Evolutionary conservation across 2,329 filamentous ascomycete species (phyloP).

Genomic region (Graphiopsis chlorocephala): DNA sequence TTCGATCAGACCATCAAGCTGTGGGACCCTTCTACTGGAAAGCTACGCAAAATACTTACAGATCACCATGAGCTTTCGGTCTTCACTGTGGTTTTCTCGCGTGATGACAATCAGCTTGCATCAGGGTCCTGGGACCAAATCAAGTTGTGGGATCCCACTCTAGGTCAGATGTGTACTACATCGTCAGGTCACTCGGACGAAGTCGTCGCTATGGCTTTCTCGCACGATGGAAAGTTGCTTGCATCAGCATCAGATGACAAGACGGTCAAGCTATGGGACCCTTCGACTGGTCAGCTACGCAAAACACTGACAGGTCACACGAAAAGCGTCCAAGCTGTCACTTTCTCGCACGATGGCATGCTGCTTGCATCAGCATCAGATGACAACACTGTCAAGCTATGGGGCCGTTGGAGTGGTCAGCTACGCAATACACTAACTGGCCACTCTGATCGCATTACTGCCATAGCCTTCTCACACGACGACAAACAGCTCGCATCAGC

Average conservation of each 20-base stretch:
- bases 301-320: neutral
- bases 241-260: neutral
- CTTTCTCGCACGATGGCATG: neutral
- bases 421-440: slow-evolving; percentile 4
- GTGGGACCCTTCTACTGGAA: neutral
- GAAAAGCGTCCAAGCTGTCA: neutral
- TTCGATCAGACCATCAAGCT: neutral
- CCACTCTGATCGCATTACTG: no score
- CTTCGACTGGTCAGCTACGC: neutral
- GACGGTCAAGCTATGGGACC: neutral
- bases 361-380: neutral
- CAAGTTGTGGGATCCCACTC: no score
- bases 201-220: neutral
- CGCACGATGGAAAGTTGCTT: neutral
- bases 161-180: no score
- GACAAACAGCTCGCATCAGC: neutral
- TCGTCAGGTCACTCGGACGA: no score
- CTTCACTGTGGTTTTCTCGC: no score
- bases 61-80: slow-evolving; percentile 11
- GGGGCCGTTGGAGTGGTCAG: no score
- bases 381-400: neutral
- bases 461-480: slow-evolving; percentile 15
- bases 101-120: neutral
- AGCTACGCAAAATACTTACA: neutral
- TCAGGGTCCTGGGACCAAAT: neutral